Conservation (phyloP, 106 monocot species). For the Hemerocallis citrina region DNA sequence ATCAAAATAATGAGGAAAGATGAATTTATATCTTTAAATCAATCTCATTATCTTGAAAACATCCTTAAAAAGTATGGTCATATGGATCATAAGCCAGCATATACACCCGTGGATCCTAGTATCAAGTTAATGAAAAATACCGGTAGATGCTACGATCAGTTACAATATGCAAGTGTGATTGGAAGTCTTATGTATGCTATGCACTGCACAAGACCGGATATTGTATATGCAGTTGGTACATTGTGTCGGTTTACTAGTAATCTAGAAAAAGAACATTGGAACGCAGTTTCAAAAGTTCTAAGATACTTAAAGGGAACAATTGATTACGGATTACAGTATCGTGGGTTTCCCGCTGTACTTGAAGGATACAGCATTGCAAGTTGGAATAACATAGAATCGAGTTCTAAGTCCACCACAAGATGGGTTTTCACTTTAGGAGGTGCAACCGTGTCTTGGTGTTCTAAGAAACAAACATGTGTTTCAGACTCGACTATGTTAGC, state of each 20-base stretch:
- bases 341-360: too few relatives aligned
- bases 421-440: too few relatives aligned
- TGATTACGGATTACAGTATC: too few relatives aligned
- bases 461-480: too few relatives aligned
- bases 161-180: constrained; percentile 11
- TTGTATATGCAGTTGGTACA: constrained; percentile 1
- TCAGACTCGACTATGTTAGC: too few relatives aligned
- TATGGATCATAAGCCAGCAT: neutral
- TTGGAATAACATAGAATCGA: too few relatives aligned
- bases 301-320: too few relatives aligned
- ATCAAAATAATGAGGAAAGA: constrained; percentile 4
- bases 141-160: neutral
- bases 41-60: constrained; percentile 2
- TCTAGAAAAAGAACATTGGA: constrained; percentile 5
- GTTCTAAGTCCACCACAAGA: too few relatives aligned
- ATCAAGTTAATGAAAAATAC: neutral
- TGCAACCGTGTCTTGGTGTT: too few relatives aligned
- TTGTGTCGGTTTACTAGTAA: neutral
- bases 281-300: neutral
- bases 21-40: neutral
- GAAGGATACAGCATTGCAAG: too few relatives aligned
- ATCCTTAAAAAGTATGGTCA: neutral
- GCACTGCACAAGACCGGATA: constrained; percentile 9
- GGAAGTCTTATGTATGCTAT: constrained; percentile 12
- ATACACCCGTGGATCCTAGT: neutral